phyloP scores from a whole-genome alignment of 257 asterid species.

The Scutellaria minor region DNA sequence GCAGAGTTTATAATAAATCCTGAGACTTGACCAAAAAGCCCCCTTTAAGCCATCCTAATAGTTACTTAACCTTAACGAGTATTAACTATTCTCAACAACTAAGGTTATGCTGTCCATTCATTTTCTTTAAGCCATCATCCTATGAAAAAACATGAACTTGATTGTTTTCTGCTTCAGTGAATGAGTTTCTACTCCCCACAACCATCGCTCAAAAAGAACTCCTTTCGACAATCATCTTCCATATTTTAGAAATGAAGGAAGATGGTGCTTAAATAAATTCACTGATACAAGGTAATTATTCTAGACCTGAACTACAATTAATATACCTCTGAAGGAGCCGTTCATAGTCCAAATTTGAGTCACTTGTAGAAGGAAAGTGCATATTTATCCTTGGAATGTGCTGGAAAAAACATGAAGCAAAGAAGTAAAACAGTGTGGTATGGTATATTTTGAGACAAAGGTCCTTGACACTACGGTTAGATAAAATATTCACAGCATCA shows the following conservation, averaged over 20 bases:
- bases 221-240: constrained; percentile 2
- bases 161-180: background rate
- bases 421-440: background rate
- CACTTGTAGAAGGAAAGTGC: constrained; percentile 55
- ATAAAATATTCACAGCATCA: background rate
- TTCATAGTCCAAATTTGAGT: constrained; percentile 64
- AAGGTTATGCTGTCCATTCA: constrained; percentile 10
- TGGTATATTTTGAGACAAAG: background rate
- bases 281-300: background rate
- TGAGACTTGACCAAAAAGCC: background rate
- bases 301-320: constrained; percentile 3
- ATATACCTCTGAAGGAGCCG: constrained; percentile 65
- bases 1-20: constrained; percentile 13
- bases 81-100: background rate
- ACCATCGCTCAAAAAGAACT: background rate
- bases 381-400: constrained; percentile 62
- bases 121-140: constrained; percentile 9
- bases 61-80: too few relatives aligned
- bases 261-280: constrained; percentile 13
- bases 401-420: constrained; percentile 41
- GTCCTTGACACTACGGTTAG: background rate
- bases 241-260: constrained; percentile 18
- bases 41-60: too few relatives aligned
- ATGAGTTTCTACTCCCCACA: constrained; percentile 1
- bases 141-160: constrained; percentile 13